Conservation (phyloP, 2,329 filamentous ascomycete genomes). For the Tolypocladium ophioglossoides region DNA sequence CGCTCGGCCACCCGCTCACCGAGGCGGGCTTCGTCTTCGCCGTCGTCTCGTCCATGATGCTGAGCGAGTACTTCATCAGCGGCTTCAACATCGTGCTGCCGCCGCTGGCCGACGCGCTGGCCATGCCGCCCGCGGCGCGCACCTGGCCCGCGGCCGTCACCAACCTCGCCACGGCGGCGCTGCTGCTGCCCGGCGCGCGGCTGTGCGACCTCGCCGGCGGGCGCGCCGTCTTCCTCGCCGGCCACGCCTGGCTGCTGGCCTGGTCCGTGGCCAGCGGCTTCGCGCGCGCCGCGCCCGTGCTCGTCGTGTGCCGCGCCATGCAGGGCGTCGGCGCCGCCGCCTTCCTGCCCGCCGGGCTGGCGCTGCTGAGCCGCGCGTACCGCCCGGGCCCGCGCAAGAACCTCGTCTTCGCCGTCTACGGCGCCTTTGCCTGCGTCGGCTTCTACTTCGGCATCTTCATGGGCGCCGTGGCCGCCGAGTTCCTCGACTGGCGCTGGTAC, state of each 20-base stretch:
- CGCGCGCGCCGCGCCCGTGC: conserved; percentile 54
- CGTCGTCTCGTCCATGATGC: conserved; percentile 51
- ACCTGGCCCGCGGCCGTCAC: conserved; percentile 58
- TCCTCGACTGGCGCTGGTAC: conserved; percentile 55
- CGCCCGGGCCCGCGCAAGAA: conserved; percentile 64
- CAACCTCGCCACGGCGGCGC: conserved; percentile 43
- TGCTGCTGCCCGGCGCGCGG: conserved; percentile 54
- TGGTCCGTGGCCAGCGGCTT: conserved; percentile 66
- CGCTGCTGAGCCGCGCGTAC: conserved; percentile 60
- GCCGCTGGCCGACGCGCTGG: conserved; percentile 46
- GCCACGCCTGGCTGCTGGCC: conserved; percentile 52
- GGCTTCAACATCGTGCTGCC: conserved; percentile 69
- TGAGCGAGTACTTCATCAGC: conserved; percentile 65
- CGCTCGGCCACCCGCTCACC: conserved; percentile 39
- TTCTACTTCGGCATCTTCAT: conserved; percentile 60
- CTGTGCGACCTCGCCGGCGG: conserved; percentile 54
- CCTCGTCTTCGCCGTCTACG: conserved; percentile 50
- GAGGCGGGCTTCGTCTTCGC: conserved; percentile 54
- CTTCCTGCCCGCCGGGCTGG: conserved; percentile 56
- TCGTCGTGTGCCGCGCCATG: conserved; percentile 63
- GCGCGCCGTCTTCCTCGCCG: conserved; percentile 47
- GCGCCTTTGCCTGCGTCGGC: conserved; percentile 45
- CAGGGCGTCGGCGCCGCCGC: conserved; percentile 66
- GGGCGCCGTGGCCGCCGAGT: conserved; percentile 52
- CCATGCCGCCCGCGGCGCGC: conserved; percentile 49